A percentile compares a stretch with the other conserved stretches of the same genome.
These are phyloP conservation scores for Trichoderma semiorbis DNA, from an alignment of 2,329 filamentous ascomycete species.

Conservation along the genomic window DNA sequence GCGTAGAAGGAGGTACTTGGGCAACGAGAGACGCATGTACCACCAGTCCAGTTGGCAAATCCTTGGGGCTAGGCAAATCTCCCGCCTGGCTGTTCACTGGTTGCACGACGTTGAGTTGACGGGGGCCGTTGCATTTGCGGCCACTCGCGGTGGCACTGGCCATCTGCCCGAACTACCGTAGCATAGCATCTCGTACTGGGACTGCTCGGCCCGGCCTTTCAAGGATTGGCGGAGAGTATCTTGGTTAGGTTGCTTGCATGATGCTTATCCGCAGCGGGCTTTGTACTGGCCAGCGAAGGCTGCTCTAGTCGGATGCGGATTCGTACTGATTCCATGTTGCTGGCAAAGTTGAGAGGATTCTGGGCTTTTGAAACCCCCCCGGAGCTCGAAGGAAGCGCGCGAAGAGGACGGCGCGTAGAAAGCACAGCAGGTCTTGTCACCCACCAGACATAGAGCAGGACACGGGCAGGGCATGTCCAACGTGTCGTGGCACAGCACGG, in stretches of 20 bases:
- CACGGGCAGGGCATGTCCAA: conserved; percentile 10
- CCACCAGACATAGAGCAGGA: conserved; percentile 1
- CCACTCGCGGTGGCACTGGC: not conserved
- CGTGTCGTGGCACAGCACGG: conserved; percentile 14
- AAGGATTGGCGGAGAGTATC: conserved; percentile 13
- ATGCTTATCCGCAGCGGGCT: conserved; percentile 9
- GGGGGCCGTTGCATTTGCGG: conserved; percentile 4
- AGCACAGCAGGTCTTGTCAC: not conserved
- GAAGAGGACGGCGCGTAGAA: not conserved
- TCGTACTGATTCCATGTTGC: not conserved
- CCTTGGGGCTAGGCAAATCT: conserved; percentile 1
- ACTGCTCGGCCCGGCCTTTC: conserved; percentile 3
- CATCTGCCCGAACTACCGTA: conserved; percentile 7
- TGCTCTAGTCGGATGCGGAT: not conserved
- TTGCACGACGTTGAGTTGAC: conserved; percentile 16
- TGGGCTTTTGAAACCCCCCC: not conserved
- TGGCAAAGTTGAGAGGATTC: not conserved
- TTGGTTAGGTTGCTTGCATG: conserved; percentile 14
- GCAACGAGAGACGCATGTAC: not conserved
- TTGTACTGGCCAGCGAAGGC: not conserved
- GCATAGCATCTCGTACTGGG: conserved; percentile 2
- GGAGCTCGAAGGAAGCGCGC: not conserved
- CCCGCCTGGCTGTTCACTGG: conserved; percentile 8
- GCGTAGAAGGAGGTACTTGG: not conserved
- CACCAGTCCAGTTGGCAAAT: not conserved